Conservation (phyloP, 2,329 filamentous ascomycete species). For the Tolypocladium amazonense region DNA sequence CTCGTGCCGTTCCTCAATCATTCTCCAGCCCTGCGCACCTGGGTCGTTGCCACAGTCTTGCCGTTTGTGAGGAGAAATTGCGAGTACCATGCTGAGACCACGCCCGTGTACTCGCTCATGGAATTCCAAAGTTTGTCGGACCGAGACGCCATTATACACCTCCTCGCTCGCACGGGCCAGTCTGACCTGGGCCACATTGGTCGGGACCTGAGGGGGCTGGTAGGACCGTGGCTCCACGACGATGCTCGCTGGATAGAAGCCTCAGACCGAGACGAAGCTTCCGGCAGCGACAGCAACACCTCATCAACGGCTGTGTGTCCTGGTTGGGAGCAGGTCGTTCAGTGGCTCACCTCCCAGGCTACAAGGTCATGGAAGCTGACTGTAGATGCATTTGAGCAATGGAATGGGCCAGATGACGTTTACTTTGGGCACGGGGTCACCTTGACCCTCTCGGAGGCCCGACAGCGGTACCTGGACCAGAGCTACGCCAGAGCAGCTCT, state of each 20-base stretch:
- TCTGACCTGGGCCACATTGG: slow-evolving; percentile 34
- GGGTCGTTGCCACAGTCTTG: slow-evolving; percentile 59
- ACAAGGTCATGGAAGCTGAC: slow-evolving; percentile 49
- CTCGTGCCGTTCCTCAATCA: slow-evolving; percentile 57
- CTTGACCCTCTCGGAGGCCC: slow-evolving; percentile 48
- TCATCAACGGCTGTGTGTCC: slow-evolving; percentile 29
- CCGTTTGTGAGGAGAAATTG: slow-evolving; percentile 59
- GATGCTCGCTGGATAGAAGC: slow-evolving; percentile 41
- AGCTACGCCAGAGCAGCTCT: slow-evolving; percentile 59
- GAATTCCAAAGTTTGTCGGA: slow-evolving; percentile 55
- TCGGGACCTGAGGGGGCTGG: slow-evolving; percentile 55
- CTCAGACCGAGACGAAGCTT: slow-evolving; percentile 1
- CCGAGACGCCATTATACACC: slow-evolving; percentile 44
- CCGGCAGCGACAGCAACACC: slow-evolving; percentile 11
- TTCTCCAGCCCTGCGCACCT: slow-evolving; percentile 49
- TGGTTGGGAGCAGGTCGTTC: slow-evolving; percentile 59
- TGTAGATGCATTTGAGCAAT: slow-evolving; percentile 55
- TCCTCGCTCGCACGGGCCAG: slow-evolving; percentile 48
- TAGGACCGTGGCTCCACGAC: slow-evolving; percentile 66
- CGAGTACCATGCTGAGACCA: slow-evolving; percentile 53
- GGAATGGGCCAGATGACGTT: slow-evolving; percentile 62
- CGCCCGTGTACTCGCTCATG: slow-evolving; percentile 41
- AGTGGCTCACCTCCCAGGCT: slow-evolving; percentile 55
- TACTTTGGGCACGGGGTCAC: slow-evolving; percentile 52
- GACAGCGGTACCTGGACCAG: slow-evolving; percentile 47